Conservation (phyloP, 164 flowering plant species). For the Piper betle region DNA sequence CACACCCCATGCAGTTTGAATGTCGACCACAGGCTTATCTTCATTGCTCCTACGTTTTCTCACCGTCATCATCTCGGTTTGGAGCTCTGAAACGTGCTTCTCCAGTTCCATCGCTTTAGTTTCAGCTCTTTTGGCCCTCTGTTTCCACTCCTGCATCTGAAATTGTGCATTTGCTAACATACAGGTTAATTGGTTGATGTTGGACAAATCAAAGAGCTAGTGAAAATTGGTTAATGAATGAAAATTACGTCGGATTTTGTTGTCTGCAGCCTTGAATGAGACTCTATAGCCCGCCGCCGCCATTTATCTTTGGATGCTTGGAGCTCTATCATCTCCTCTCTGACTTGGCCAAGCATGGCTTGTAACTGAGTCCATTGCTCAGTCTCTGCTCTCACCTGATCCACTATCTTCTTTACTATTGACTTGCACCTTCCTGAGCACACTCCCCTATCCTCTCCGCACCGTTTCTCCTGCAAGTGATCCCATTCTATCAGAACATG, state of each 20-base stretch:
- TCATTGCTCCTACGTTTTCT: constrained; percentile 2
- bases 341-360: constrained; percentile 63
- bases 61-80: constrained; percentile 22
- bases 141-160: constrained; percentile 69
- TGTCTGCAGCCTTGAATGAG: constrained; percentile 32
- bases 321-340: constrained; percentile 72
- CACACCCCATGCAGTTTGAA: constrained; percentile 1
- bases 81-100: constrained; percentile 25
- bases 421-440: constrained; percentile 73
- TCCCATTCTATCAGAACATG: too few species aligned
- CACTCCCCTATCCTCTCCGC: constrained; percentile 34
- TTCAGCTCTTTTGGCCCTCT: constrained; percentile 35
- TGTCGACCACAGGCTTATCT: not conserved
- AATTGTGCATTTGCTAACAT: not conserved
- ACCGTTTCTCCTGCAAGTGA: not conserved
- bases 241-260: constrained; percentile 35
- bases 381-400: constrained; percentile 71
- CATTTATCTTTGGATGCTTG: constrained; percentile 64
- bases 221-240: not conserved
- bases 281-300: constrained; percentile 58
- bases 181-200: too few species aligned
- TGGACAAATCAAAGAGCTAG: too few species aligned
- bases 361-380: constrained; percentile 97
- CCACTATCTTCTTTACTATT: constrained; percentile 48
- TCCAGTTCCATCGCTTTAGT: constrained; percentile 34